Evolutionary conservation across 208 protist species (phyloP), one percentile per base, ranked within the genome.

Genomic region (Acanthamoeba lenticulata): DNA sequence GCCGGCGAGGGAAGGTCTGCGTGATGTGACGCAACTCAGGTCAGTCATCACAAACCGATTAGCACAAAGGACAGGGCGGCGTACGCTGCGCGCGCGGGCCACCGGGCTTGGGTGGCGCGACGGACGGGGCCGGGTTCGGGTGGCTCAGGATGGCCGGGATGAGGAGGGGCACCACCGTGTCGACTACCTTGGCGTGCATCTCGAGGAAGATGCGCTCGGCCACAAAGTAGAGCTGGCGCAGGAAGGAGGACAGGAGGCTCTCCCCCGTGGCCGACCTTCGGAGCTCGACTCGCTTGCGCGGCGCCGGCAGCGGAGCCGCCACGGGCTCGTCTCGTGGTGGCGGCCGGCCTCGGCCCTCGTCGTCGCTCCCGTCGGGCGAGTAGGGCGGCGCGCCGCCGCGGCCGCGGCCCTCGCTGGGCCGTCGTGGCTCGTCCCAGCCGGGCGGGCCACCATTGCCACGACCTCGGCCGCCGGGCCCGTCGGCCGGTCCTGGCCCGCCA

Each of bases 171-270:
- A 27, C 40, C 2, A 86, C 44, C 24, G 77, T 24, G 77, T 47
- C 77, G 6, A 86, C 45, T 3, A 86, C 77, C 44, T 15, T 55
- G 5, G 38, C 44, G 77, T 86, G 77, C 77, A 86, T 86, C 24
- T 86, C 77, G 77, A 86, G 11, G 77, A 57, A 86, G 77, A 86
- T 86, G 44, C 77, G 44, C 45, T 86, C 77, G 27, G 77, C 7
- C 77, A 57, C 77, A 32, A 86, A 86, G 45, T 86, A 86, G 15
- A 86, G 45, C 7, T 44, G 40, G 21, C 77, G 77, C 11, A 86
- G 45, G 77, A 86, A 86, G n/a, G 77, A 86, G n/a, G 77, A 86
- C 77, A 86, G 44, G 44, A 86, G 77, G 44, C 77, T 86, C 77
- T 86, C 77, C 44, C 77, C 77, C 4, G 77, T 86, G 29, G 77